Conservation (phyloP, 148 eudicot species). For the Gaultheria prostrata region DNA sequence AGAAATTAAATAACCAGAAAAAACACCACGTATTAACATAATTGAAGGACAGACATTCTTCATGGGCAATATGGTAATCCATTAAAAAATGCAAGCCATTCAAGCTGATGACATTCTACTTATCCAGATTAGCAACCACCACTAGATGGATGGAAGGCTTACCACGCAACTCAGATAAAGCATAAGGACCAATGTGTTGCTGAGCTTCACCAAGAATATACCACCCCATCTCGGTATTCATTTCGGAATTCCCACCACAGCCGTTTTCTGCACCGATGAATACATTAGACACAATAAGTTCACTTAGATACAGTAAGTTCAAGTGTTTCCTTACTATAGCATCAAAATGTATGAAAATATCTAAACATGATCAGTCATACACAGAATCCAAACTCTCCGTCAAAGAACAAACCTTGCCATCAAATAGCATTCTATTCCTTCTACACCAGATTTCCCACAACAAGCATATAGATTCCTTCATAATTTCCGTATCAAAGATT, state of each 20-base stretch:
- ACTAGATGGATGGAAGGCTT: constrained; percentile 21
- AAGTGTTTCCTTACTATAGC: too few relatives aligned
- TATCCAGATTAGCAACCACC: not conserved
- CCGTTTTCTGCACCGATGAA: constrained; percentile 9
- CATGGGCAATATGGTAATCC: not conserved
- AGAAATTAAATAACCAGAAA: not conserved
- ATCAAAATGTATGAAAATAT: too few relatives aligned
- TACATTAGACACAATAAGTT: not conserved
- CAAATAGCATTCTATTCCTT: too few relatives aligned
- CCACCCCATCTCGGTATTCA: constrained; percentile 65
- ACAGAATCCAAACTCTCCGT: too few relatives aligned
- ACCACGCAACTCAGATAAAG: constrained; percentile 72
- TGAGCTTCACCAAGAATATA: constrained; percentile 66
- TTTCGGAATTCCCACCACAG: constrained; percentile 1
- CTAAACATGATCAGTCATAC: too few relatives aligned
- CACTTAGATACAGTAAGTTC: too few relatives aligned
- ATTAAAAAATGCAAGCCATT: not conserved
- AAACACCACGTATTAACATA: not conserved
- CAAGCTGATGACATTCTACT: not conserved
- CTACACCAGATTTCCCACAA: too few relatives aligned
- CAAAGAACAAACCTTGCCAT: too few relatives aligned
- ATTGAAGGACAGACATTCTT: not conserved
- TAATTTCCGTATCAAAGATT: too few relatives aligned
- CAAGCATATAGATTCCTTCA: too few relatives aligned
- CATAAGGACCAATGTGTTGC: constrained; percentile 82